phyloP scores from a whole-genome alignment of 2,329 filamentous ascomycete genomes.

The Monilinia fructigena region DNA sequence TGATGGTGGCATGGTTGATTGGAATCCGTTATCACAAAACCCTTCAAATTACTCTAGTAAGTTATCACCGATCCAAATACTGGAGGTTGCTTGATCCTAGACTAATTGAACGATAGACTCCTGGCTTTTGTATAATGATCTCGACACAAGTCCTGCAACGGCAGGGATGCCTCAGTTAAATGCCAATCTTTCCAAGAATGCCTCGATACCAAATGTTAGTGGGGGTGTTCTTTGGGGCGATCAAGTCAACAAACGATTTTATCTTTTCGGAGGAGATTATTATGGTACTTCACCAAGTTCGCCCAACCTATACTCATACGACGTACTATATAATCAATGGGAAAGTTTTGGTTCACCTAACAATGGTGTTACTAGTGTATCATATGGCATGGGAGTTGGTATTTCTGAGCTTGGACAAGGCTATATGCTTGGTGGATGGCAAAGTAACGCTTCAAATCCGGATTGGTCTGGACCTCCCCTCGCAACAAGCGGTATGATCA shows the following conservation, averaged over 20 bases:
- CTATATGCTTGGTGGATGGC: constrained; percentile 63
- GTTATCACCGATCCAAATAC: constrained; percentile 28
- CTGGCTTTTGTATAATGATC: constrained; percentile 57
- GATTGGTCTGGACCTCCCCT: constrained; percentile 51
- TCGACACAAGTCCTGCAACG: constrained; percentile 45
- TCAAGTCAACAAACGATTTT: constrained; percentile 61
- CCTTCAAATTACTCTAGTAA: constrained; percentile 56
- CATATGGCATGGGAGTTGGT: constrained; percentile 57
- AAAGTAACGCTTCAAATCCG: constrained; percentile 53
- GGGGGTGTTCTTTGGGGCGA: constrained; percentile 58
- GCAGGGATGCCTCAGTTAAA: constrained; percentile 51
- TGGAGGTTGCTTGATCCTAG: neutral
- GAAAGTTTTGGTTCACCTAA: constrained; percentile 46
- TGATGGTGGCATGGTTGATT: constrained; percentile 59
- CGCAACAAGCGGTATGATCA: constrained; percentile 53
- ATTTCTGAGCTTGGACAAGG: constrained; percentile 55
- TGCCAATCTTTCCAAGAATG: constrained; percentile 58
- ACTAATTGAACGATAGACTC: constrained; percentile 44
- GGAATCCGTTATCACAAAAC: constrained; percentile 50
- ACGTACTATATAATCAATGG: constrained; percentile 57
- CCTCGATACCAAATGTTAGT: constrained; percentile 51
- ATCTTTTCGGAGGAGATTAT: constrained; percentile 61
- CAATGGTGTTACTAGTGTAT: constrained; percentile 46
- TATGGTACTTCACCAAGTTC: constrained; percentile 45
- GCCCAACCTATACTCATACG: constrained; percentile 56